Conservation (phyloP, 148 eudicot species). For the Amaranthus palmeri region DNA sequence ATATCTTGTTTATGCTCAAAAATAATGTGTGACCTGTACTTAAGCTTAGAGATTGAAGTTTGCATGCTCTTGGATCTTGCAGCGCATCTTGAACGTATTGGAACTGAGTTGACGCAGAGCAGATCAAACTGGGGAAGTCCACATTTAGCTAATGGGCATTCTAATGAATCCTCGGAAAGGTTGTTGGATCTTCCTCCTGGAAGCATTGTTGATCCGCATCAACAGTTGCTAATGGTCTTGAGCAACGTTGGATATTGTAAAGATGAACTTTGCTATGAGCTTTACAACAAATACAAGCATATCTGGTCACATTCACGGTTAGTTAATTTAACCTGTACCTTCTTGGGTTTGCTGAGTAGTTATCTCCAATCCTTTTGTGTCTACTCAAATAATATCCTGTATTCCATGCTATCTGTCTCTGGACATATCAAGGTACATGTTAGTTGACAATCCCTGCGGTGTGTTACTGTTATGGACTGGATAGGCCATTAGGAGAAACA, state of each 20-base stretch:
- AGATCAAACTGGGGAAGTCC: constrained; percentile 53
- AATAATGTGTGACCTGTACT: not conserved
- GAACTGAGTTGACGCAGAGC: constrained; percentile 54
- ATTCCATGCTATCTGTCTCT: too few species aligned
- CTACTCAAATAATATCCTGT: too few species aligned
- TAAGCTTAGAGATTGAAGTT: not conserved
- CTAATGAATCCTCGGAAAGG: constrained; percentile 41
- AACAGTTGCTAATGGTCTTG: constrained; percentile 83
- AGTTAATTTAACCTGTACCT: constrained; percentile 10
- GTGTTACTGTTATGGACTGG: too few species aligned
- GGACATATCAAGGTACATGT: too few species aligned
- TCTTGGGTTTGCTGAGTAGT: not conserved
- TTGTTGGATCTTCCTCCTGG: constrained; percentile 64
- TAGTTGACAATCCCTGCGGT: too few species aligned
- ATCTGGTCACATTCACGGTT: constrained; percentile 76
- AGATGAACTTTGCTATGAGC: constrained; percentile 81
- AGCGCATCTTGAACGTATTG: constrained; percentile 91
- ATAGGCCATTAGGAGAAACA: too few species aligned
- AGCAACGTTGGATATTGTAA: constrained; percentile 95
- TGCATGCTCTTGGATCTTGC: constrained; percentile 7
- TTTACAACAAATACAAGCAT: constrained; percentile 69
- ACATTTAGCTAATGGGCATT: constrained; percentile 53
- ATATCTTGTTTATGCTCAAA: not conserved
- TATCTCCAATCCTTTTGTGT: not conserved
- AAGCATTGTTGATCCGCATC: constrained; percentile 69